Percentiles rank a stretch among this genome's conserved stretches.
Evolutionary conservation across 139 green algal species (phyloP).

Genomic region (Tetraselmis chui): DNA sequence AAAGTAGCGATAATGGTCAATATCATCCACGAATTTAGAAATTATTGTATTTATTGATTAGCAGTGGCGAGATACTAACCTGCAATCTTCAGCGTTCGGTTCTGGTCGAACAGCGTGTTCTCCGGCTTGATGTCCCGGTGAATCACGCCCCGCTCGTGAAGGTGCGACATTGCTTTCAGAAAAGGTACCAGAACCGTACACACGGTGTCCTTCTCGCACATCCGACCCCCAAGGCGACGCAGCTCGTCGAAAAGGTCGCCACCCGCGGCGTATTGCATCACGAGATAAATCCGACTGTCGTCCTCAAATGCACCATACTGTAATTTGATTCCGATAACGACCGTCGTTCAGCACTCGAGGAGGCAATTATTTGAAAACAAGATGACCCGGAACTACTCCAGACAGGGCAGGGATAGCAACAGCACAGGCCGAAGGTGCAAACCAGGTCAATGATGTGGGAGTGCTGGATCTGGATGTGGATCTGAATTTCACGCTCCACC

Average conservation of each 20-base stretch:
- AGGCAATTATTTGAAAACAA: no score
- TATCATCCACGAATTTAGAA: no score
- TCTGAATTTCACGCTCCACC: background rate
- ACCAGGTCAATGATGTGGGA: background rate
- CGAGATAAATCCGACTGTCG: background rate
- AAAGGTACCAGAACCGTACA: conserved; percentile 35
- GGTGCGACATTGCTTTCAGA: conserved; percentile 40
- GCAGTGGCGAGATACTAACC: background rate
- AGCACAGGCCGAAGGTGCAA: no score
- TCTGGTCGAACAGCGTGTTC: conserved; percentile 39
- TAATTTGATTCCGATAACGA: no score
- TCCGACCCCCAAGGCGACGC: conserved; percentile 4
- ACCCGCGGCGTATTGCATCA: background rate
- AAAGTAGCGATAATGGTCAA: no score
- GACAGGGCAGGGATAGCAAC: no score
- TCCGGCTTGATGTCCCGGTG: conserved; percentile 57
- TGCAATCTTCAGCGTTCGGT: conserved; percentile 39
- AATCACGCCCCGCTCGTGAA: conserved; percentile 42
- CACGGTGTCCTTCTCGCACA: conserved; percentile 35
- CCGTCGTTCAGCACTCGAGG: no score
- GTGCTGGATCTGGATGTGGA: background rate
- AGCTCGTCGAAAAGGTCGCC: background rate
- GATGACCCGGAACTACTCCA: no score
- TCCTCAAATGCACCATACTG: background rate
- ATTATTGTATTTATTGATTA: no score